A percentile compares a stretch with the other conserved stretches of the same genome.
phyloP scores from a whole-genome alignment of 1,284 basidiomycete genomes.

The Malassezia yamatoensis region DNA sequence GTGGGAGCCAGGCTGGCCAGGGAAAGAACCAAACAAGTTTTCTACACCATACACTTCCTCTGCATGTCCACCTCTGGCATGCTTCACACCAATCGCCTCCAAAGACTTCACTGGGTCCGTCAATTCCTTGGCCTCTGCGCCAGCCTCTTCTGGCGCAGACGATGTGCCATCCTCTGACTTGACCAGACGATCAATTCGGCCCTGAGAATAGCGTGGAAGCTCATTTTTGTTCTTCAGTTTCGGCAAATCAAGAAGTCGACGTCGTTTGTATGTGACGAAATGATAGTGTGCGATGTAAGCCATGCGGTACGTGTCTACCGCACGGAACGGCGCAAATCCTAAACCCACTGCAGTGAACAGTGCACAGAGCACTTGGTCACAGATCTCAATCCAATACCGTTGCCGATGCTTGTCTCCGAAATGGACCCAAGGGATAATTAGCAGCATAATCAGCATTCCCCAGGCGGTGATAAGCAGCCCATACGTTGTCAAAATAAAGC shows the following conservation, averaged over 20 bases:
- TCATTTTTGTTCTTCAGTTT: conserved; percentile 38
- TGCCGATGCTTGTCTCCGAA: conserved; percentile 19
- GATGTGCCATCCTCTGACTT: not conserved
- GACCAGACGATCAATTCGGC: conserved; percentile 1
- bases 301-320: conserved; percentile 45
- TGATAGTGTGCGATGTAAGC: conserved; percentile 43
- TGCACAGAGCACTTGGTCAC: conserved; percentile 44
- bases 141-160: not conserved
- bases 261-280: conserved; percentile 33
- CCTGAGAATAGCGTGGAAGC: conserved; percentile 22
- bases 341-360: conserved; percentile 41
- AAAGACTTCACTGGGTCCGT: conserved; percentile 1
- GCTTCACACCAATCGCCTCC: conserved; percentile 12
- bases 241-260: conserved; percentile 28
- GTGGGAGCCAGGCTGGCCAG: conserved; percentile 5
- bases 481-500: conserved; percentile 41
- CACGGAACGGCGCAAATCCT: conserved; percentile 42
- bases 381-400: conserved; percentile 44
- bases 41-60: conserved; percentile 5
- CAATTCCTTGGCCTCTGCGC: conserved; percentile 6
- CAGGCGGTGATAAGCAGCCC: conserved; percentile 36
- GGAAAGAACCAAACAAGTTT: conserved; percentile 6
- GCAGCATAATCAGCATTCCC: conserved; percentile 41
- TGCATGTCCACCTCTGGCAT: conserved; percentile 2
- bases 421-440: conserved; percentile 36